Evolutionary conservation across 768 basidiomycete species (phyloP).

Genomic region (Leccinum rimulosum): DNA sequence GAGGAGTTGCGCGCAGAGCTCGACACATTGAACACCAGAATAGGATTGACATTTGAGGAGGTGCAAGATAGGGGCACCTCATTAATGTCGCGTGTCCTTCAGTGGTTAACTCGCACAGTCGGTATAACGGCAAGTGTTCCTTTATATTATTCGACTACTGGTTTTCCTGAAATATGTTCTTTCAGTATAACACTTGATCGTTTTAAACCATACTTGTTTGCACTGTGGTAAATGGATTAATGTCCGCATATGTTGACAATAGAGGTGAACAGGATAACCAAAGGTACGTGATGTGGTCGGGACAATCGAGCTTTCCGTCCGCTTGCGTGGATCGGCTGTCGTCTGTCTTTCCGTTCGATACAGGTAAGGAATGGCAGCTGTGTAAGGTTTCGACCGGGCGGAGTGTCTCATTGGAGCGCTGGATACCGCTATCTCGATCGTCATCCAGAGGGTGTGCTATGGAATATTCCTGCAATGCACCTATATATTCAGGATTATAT

Average conservation of each 20-base stretch:
- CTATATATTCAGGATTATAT: no score
- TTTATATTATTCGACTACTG: neutral
- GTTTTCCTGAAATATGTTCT: neutral
- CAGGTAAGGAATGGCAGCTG: neutral
- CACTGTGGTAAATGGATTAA: neutral
- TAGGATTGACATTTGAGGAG: constrained; percentile 1
- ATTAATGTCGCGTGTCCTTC: neutral
- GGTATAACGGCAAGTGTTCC: neutral
- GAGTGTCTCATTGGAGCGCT: no score
- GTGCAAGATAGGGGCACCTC: neutral
- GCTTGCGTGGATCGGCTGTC: neutral
- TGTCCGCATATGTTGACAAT: neutral
- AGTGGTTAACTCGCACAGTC: constrained; percentile 2
- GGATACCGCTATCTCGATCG: no score
- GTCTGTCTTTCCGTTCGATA: neutral
- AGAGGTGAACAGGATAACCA: neutral
- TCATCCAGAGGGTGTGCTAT: no score
- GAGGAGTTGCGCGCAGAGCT: constrained; percentile 3
- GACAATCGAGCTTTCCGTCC: neutral
- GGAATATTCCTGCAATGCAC: no score
- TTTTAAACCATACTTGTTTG: neutral
- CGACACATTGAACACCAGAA: neutral
- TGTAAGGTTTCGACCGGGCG: neutral
- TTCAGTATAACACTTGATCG: neutral
- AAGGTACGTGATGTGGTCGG: neutral